Base-by-base conservation (phyloP, 768 basidiomycete species). In the Panellus pusillus region DNA sequence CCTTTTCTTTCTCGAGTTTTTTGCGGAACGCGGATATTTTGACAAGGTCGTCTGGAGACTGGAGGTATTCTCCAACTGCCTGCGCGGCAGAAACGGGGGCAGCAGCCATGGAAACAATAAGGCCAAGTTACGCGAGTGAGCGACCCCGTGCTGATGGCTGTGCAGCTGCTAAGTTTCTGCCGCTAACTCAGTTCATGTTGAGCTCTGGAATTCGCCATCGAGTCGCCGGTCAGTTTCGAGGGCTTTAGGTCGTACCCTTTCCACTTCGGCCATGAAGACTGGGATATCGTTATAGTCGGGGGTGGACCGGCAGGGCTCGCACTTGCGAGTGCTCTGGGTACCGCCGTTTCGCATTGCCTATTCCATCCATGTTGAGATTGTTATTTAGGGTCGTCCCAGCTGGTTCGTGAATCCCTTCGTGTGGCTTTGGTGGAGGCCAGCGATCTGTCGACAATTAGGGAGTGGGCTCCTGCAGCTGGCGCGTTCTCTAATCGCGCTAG, bases 1-100 rank as follows among this genome's bases (percentile, higher is more conserved):
- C 86, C 71, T 97, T 96, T 71, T 98, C 96, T 70, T 98, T 98
- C 70, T 94, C 88, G 40, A 98, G 80, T 65, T 95, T 95, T 76
- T 95, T 96, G 58, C 93, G 83, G 66, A 92, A 93, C 0, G 92
- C 83, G 1, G 83, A 79, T 31, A 98, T 83, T 70, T 97, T 97
- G 60, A 84, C 74, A 50, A 98, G 87, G 72, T 97, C 95, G 64
- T 96, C 93, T 1, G 94, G 94, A 18, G 91, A 90, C 63, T 95
- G 93, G 9, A 97, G 79, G 65, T 93, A 88, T 72, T 96, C 93
- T 54, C 91, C 89, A 44, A 93, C 81, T 31, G 89, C 86, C 68
- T 93, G 91, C 0, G 91, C 87, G 19, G 91, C 88, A 49, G 89
- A 89, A n/a, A 84, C 79, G 20, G 79, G 73, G 13, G 75, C 75